Percentiles rank a stretch among this genome's conserved stretches.
Evolutionary conservation across 2,329 filamentous ascomycete species (phyloP).

Genomic region (Colletotrichum sp.): DNA sequence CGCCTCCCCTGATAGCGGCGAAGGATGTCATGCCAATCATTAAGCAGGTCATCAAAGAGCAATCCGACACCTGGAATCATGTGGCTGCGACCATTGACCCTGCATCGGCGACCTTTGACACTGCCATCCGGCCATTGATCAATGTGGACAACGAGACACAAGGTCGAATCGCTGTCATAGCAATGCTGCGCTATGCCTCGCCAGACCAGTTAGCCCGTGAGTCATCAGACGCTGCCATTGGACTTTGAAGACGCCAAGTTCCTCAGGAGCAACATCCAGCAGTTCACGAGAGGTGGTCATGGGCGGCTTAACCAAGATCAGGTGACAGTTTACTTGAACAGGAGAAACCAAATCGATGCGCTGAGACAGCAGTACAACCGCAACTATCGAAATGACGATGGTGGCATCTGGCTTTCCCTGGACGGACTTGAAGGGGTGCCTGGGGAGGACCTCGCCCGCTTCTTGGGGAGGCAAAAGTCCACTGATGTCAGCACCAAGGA

Average conservation of each 20-base stretch:
- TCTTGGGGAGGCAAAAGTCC: rapidly evolving
- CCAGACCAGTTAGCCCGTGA: not conserved
- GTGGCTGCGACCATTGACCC: not conserved
- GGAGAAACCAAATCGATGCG: not conserved
- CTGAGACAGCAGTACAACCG: not conserved
- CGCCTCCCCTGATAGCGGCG: not conserved
- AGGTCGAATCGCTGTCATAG: not conserved
- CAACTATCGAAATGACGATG: not conserved
- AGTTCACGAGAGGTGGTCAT: not conserved
- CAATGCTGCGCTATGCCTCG: not conserved
- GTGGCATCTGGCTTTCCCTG: not conserved
- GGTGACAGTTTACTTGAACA: not conserved
- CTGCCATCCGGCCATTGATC: not conserved
- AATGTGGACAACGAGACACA: not conserved
- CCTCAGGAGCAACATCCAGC: not conserved
- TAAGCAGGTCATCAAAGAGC: not conserved
- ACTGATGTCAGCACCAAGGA: rapidly evolving
- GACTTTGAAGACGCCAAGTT: not conserved
- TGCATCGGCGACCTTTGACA: not conserved
- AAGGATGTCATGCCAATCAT: not conserved
- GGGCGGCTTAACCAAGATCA: not conserved
- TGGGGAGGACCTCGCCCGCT: not conserved
- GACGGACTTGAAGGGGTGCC: not conserved
- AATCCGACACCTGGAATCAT: not conserved
- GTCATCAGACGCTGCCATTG: not conserved